phyloP scores from a whole-genome alignment of 306 rosid genomes.

The Leucaena leucocephala region DNA sequence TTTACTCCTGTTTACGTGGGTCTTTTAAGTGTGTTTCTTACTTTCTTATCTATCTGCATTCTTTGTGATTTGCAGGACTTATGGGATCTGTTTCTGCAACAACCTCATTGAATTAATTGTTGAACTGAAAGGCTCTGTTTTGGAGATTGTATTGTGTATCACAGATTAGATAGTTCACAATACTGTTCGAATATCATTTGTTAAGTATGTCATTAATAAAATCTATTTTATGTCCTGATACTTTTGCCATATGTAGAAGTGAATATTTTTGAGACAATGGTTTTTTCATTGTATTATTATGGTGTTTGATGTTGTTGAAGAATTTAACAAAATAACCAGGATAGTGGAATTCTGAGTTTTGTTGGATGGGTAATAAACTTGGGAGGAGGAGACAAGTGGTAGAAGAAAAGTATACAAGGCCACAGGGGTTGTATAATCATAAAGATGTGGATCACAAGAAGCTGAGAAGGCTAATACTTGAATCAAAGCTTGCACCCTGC shows the following conservation, averaged over 20 bases:
- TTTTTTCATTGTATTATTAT: constrained; percentile 19
- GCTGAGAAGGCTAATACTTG: constrained; percentile 92
- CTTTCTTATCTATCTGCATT: constrained; percentile 26
- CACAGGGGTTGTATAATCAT: constrained; percentile 95
- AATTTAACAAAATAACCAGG: constrained; percentile 25
- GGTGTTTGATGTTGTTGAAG: constrained; percentile 36
- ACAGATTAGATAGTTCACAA: background rate
- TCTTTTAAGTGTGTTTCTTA: constrained; percentile 5
- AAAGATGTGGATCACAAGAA: constrained; percentile 99
- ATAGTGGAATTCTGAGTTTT: constrained; percentile 20
- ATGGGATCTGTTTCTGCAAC: constrained; percentile 5
- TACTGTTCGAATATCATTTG: background rate
- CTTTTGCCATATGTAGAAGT: constrained; percentile 2
- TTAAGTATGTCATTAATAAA: constrained; percentile 22
- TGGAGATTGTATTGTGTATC: constrained; percentile 9
- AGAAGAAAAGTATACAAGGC: constrained; percentile 88
- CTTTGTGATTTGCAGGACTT: constrained; percentile 32
- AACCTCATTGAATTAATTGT: background rate
- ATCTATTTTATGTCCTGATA: background rate
- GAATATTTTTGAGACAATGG: constrained; percentile 22
- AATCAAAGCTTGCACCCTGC: constrained; percentile 97
- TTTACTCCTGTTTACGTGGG: background rate
- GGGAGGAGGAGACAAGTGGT: constrained; percentile 76
- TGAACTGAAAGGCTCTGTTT: background rate
- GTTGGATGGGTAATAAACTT: constrained; percentile 79